Evolutionary conservation across 2,329 filamentous ascomycete genomes (phyloP).

Genomic region (Colletotrichum higginsianum): DNA sequence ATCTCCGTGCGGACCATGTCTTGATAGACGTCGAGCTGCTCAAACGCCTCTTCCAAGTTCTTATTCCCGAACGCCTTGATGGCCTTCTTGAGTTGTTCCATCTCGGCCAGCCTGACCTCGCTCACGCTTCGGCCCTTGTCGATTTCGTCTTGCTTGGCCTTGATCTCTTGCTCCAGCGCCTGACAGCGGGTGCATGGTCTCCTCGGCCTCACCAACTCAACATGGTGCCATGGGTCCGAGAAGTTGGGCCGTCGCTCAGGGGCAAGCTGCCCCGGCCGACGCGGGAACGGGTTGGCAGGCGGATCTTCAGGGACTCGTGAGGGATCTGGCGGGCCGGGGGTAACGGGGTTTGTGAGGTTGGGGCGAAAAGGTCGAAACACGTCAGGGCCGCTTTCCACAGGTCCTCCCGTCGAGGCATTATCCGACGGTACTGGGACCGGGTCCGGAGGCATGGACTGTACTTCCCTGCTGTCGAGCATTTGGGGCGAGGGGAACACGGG

Average conservation of each 20-base stretch:
- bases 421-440: background rate
- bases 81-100: background rate
- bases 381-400: background rate
- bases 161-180: constrained; percentile 4
- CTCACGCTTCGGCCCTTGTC: background rate
- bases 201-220: background rate
- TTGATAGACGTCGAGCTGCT: constrained; percentile 25
- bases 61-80: background rate
- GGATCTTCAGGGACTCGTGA: background rate
- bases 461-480: background rate
- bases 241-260: background rate
- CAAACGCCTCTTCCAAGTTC: constrained; percentile 17
- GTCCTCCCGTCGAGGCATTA: no score
- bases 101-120: background rate
- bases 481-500: background rate
- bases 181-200: background rate
- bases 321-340: background rate
- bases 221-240: background rate
- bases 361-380: background rate
- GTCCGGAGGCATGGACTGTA: background rate
- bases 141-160: background rate
- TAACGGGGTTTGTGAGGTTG: background rate
- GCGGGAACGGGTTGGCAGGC: background rate
- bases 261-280: background rate
- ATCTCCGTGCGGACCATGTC: constrained; percentile 22